Evolutionary conservation across 257 asterid genomes (phyloP).

Genomic region (Verbena officinalis): DNA sequence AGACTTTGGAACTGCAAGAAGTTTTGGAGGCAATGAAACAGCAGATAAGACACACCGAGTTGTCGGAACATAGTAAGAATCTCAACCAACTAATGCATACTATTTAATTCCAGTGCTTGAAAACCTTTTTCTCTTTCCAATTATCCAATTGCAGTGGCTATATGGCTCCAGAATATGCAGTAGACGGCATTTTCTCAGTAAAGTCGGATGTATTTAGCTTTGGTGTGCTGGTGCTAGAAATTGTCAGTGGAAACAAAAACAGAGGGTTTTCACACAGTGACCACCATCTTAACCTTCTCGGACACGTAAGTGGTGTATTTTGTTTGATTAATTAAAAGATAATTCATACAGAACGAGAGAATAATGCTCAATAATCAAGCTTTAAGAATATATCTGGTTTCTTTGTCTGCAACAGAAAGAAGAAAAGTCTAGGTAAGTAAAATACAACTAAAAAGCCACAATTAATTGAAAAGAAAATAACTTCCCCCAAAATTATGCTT

Average conservation of each 20-base stretch:
- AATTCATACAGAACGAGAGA: too few relatives aligned
- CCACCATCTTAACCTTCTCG: conserved; percentile 2
- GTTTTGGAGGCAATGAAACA: conserved; percentile 4
- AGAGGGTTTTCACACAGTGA: neutral
- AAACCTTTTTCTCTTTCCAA: neutral
- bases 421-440: too few relatives aligned
- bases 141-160: neutral
- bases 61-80: conserved; percentile 7
- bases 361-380: too few relatives aligned
- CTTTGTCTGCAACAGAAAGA: too few relatives aligned
- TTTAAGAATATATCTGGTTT: too few relatives aligned
- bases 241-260: neutral
- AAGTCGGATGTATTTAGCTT: neutral
- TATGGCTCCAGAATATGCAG: neutral
- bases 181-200: neutral
- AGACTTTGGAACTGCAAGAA: conserved; percentile 5
- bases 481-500: too few relatives aligned
- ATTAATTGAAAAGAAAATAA: too few relatives aligned
- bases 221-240: neutral
- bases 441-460: too few relatives aligned
- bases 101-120: neutral
- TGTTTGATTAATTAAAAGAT: neutral
- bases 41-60: neutral
- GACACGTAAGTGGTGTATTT: neutral
- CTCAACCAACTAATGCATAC: neutral